These are phyloP conservation scores for Luzula sylvatica DNA, from an alignment of 176 grass and related monocot genomes.

Conservation along the genomic window DNA sequence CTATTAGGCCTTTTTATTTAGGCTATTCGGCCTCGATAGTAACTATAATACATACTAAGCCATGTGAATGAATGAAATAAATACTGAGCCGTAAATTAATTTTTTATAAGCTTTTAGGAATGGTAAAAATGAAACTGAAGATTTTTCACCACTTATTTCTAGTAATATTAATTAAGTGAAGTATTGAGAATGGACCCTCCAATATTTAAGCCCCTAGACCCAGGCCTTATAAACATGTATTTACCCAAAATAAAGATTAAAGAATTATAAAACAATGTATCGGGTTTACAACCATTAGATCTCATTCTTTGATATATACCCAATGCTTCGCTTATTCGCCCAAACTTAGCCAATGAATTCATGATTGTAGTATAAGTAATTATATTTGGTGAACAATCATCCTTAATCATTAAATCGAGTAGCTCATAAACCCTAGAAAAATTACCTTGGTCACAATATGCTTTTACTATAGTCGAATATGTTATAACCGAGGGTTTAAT, in stretches of 20 bases:
- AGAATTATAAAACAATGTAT: slow-evolving; percentile 80
- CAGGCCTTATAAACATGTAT: too few relatives aligned
- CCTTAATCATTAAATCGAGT: slow-evolving; percentile 61
- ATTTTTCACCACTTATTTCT: too few relatives aligned
- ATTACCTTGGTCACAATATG: slow-evolving; percentile 55
- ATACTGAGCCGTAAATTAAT: too few relatives aligned
- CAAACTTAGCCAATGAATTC: slow-evolving; percentile 49
- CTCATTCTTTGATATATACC: slow-evolving; percentile 53
- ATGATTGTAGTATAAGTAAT: slow-evolving; percentile 77
- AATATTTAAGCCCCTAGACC: too few relatives aligned
- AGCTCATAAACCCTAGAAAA: slow-evolving; percentile 59
- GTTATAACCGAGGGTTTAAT: slow-evolving; percentile 63
- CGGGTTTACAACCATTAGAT: slow-evolving; percentile 50
- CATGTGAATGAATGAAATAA: too few relatives aligned
- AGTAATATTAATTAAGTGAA: too few relatives aligned
- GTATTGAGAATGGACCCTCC: too few relatives aligned
- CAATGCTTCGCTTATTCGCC: slow-evolving; percentile 56
- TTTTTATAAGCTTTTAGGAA: too few relatives aligned
- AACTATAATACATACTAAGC: too few relatives aligned
- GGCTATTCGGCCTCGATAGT: too few relatives aligned
- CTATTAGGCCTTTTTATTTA: too few relatives aligned
- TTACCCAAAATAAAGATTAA: slow-evolving; percentile 60
- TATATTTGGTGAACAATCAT: slow-evolving; percentile 62
- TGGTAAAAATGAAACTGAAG: too few relatives aligned
- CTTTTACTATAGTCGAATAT: slow-evolving; percentile 58